A percentile compares a stretch with the other conserved stretches of the same genome.
These are phyloP conservation scores for Nigrospora oryzae DNA, from an alignment of 2,329 filamentous ascomycete genomes.

Conservation along the genomic window DNA sequence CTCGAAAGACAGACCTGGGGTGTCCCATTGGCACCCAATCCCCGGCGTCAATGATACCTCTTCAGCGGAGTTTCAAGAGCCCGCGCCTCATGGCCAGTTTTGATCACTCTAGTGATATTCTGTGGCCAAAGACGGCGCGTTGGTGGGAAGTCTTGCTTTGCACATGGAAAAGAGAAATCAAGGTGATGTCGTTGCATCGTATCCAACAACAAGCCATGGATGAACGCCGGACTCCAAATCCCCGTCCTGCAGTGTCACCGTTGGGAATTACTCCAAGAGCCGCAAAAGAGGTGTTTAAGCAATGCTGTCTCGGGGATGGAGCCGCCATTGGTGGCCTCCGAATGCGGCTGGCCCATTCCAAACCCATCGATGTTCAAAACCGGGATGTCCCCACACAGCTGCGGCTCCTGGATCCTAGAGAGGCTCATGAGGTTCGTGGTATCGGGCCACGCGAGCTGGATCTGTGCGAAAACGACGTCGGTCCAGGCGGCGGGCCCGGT, in stretches of 20 bases:
- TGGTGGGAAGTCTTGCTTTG: no score
- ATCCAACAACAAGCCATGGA: no score
- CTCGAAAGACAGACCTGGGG: no score
- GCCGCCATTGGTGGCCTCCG: conserved; percentile 17
- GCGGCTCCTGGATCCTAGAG: conserved; percentile 6
- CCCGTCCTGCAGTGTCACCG: not conserved
- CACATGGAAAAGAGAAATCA: no score
- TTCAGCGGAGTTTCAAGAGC: no score
- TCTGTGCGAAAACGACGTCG: conserved; percentile 18
- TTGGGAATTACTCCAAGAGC: conserved; percentile 10
- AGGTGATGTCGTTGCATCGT: no score
- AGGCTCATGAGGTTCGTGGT: conserved; percentile 7
- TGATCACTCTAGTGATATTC: no score
- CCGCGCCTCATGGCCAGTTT: no score
- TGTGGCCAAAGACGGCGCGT: no score
- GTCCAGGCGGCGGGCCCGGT: conserved; percentile 22
- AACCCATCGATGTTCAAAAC: conserved; percentile 18
- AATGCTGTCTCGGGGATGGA: conserved; percentile 14
- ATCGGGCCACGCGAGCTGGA: conserved; percentile 11
- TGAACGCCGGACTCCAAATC: not conserved
- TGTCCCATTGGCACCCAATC: no score
- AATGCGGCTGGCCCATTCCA: conserved; percentile 18
- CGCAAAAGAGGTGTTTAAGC: conserved; percentile 16
- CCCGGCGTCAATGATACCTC: no score
- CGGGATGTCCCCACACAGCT: conserved; percentile 10